Conservation (phyloP, 805 yeast genomes). For the Yarrowia divulgata region DNA sequence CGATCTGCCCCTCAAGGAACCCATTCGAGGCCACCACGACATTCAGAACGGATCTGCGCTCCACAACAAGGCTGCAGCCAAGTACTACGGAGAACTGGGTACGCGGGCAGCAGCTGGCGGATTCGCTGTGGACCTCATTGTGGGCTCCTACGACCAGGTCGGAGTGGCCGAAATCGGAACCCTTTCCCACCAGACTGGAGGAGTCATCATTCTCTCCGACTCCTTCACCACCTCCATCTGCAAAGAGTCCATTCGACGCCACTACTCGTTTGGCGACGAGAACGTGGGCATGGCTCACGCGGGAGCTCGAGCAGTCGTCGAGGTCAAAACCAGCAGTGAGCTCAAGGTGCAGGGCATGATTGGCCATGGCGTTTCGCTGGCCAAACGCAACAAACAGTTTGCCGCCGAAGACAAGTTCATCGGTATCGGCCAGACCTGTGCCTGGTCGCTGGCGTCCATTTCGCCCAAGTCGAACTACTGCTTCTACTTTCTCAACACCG, state of each 20-base stretch:
- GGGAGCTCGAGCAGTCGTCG: constrained; percentile 64
- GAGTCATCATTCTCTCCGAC: constrained; percentile 83
- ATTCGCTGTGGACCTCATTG: constrained; percentile 85
- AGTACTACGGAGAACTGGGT: constrained; percentile 77
- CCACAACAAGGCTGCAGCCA: constrained; percentile 82
- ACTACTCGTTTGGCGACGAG: constrained; percentile 55
- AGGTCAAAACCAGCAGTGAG: constrained; percentile 78
- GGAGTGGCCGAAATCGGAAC: constrained; percentile 93
- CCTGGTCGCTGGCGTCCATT: constrained; percentile 83
- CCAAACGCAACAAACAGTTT: constrained; percentile 62
- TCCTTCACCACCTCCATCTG: constrained; percentile 93
- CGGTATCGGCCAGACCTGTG: constrained; percentile 91
- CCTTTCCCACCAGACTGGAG: constrained; percentile 84
- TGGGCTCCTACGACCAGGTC: constrained; percentile 95
- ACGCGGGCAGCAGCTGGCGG: constrained; percentile 73
- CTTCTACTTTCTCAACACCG: constrained; percentile 81
- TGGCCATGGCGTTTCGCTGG: constrained; percentile 85
- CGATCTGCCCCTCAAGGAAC: constrained; percentile 87
- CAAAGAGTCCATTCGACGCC: constrained; percentile 86
- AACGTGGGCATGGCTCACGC: constrained; percentile 33
- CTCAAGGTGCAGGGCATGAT: constrained; percentile 90
- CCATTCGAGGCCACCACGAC: constrained; percentile 96
- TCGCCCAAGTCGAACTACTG: constrained; percentile 91
- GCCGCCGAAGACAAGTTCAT: constrained; percentile 86
- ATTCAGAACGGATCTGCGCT: constrained; percentile 88